Base-by-base conservation (phyloP, 1,284 basidiomycete species). In the Ceratorhiza oryzae-sativae region DNA sequence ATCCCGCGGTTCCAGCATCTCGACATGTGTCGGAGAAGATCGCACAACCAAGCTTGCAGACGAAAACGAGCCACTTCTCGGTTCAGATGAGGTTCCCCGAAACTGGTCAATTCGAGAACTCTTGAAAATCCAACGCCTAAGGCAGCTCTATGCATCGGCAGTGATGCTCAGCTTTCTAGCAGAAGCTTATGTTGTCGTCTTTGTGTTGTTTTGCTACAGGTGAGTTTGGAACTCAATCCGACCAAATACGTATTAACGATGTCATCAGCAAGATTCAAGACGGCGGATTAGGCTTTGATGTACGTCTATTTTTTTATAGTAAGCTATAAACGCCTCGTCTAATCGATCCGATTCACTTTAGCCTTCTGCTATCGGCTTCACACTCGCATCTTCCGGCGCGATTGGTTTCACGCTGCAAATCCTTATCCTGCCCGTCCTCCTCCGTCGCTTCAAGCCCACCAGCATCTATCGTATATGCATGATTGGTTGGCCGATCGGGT, bases 161-260 rank as follows among this genome's bases (percentile, higher is more conserved):
- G 36, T 56, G 32, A 25, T 53, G 13, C 9, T 68, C 51, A 68
- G 63, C 51, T 68, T 68, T 39, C 18, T 55, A 23, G 63, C 63
- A 20, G 63, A 68, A 32, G 41, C 63, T 3, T 68, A 55, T 45
- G 36, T 68, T 15, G 63, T 68, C 51, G 63, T 68, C 18, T 68
- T 68, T 56, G 63, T 68, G 12, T 20, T 68, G 39, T 68, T 68
- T 56, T 49, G 32, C 15, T 68, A 68, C n/a, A 68, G 46, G 63
- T 68, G 63, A 56, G 63, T 68, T 8, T 51, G 13, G 5, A 27
- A 27, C 15, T 51, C 30, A n/a, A 53, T 18, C 10, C 32, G 34
- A 2, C 45, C 45, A 15, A 4, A 1, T 39, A 27, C 8, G 13
- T 65, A 36, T 32, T 39, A 18, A 10, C 23, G 18, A 42, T 42